Evolutionary conservation across 129 eudicot genomes (phyloP).

Genomic region (Mikania micrantha): DNA sequence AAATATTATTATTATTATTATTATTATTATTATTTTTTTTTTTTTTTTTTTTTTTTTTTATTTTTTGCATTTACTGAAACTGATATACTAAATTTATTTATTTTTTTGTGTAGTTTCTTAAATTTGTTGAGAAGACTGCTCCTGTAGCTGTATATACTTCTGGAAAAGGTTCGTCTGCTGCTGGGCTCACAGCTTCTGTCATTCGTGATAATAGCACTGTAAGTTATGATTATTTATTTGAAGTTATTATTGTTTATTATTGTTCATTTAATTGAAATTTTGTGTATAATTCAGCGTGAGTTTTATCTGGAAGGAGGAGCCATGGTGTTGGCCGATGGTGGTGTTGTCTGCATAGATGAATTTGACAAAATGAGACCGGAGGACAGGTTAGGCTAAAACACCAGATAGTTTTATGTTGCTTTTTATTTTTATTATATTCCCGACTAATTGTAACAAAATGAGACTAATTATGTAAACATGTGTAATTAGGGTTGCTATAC

Average conservation of each 20-base stretch:
- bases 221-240: slow-evolving; percentile 15
- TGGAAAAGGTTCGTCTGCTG: slow-evolving; percentile 99
- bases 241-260: neutral
- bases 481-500: slow-evolving; percentile 83
- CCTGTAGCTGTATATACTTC: slow-evolving; percentile 98
- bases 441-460: too few species aligned
- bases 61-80: neutral
- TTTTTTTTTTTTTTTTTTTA: too few species aligned
- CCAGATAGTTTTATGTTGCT: neutral
- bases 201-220: slow-evolving; percentile 90
- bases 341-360: slow-evolving; percentile 98
- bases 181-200: slow-evolving; percentile 99
- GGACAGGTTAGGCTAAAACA: slow-evolving; percentile 60
- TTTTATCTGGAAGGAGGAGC: slow-evolving; percentile 99
- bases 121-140: slow-evolving; percentile 99
- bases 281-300: slow-evolving; percentile 56
- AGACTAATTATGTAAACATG: slow-evolving; percentile 3
- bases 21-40: too few species aligned
- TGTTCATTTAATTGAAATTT: neutral
- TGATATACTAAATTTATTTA: neutral
- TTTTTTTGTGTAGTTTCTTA: slow-evolving; percentile 67
- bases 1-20: too few species aligned
- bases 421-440: neutral
- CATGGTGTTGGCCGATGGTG: slow-evolving; percentile 99
- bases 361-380: slow-evolving; percentile 99